Evolutionary conservation across 257 asterid species (phyloP), one percentile per base, ranked within the genome.

Genomic region (Leonotis leonurus): DNA sequence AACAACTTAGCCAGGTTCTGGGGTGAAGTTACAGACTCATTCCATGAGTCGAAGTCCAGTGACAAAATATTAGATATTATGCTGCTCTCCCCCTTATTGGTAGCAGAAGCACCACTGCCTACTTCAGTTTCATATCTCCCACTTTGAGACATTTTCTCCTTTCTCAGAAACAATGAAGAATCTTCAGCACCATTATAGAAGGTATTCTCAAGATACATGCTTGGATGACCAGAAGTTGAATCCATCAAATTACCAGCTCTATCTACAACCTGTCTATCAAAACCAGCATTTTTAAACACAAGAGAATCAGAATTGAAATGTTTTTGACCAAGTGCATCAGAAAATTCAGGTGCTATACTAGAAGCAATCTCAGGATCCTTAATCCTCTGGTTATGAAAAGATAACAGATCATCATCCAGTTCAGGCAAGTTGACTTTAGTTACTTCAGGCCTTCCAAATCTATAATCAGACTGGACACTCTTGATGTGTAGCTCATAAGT

Each of bases 31-130:
- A 87, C 65, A 14, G 97, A 66, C 60, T 81, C 94, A 45, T 79
- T 83, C 92, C 90, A 87, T 35, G 97, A 48, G 77, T 87, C 97
- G 48, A 77, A 79, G 74, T 87, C 95, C 83, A 87, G 71, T 2
- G 97, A 85, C 71, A 93, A 78, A 65, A 87, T 89, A 75, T 87
- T 85, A 24, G 97, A 83, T 77, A 89, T 87, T 75, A 89, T 79
- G 83, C 91, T 82, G 81, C 78, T 87, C 83, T 93, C 97, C 70
- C 96, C 99, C 36, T 62, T 64, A 70, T 78, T 79, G 60, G 36
- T 51, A 32, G 75, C 80, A 62, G 43, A 37, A 24, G 74, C 61
- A 68, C 58, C 75, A 65, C 69, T 56, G 37, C 79, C 64, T 44
- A 62, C 57, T 77, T 73, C 86, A 56, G 75, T 62, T 50, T 82